Base-by-base conservation (phyloP, 805 yeast genomes). In the Komagataella mondaviorum region DNA sequence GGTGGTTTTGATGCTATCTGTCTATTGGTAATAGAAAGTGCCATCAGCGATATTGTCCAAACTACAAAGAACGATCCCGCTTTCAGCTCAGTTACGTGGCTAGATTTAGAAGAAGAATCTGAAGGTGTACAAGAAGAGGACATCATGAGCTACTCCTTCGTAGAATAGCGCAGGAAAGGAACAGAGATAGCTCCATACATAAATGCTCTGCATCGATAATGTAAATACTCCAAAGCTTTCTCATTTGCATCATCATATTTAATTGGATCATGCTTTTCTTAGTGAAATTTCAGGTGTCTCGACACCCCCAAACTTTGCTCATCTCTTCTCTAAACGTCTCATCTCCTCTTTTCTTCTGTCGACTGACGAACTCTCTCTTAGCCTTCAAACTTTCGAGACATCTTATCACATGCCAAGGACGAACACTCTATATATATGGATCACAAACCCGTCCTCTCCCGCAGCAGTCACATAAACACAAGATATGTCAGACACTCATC, bases 1-100 rank as follows among this genome's bases (percentile, higher is more conserved):
- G 99, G 99, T 23, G 99, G 99, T 0, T 85, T 81, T 62, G 99
- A 93, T 69, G 99, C 99, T 0, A 78, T 93, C 17, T 78, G 95
- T 52, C 60, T 91, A 23, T 65, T 93, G 23, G 83, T 84, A 2
- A 71, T 76, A 1, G 78, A 75, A 23, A 60, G 65, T 1, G 63
- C 76, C 2, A 62, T 76, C 2, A 64, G 59, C 2, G 54, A 57
- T 8, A 69, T 80, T n/a, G 23, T 52, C 10, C 8, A 48, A 12
- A 12, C 23, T 20, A 46, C 23, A 14, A 18, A 18, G 18, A 44
- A 45, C 3, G 14, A 30, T 30, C 39, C 39, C 14, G 39, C 39
- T 4, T 30, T 30, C 39, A 14, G 14, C 39, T 45, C 47, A 12
- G 89, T 86, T 0, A 68, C 74, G 3, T 86, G 95, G 93, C 67